Evolutionary conservation across 805 yeast genomes (phyloP).

Genomic region (Alloascoidea hylecoeti): DNA sequence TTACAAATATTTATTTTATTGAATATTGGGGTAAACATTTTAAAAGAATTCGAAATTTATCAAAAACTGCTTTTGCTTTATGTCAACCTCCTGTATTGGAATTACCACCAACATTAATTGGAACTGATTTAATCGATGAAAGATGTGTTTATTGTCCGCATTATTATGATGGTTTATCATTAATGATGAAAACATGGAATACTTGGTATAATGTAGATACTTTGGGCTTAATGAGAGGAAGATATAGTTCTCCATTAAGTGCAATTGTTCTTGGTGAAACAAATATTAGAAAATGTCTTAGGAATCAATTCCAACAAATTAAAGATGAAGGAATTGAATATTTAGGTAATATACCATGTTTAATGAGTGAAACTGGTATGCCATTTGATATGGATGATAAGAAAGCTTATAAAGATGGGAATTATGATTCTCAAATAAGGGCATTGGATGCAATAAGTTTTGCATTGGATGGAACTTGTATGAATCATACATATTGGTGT

Average conservation of each 20-base stretch:
- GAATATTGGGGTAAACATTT: constrained; percentile 43
- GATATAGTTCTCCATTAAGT: constrained; percentile 56
- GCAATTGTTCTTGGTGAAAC: constrained; percentile 74
- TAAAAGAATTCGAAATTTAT: constrained; percentile 28
- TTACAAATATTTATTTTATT: constrained; percentile 52
- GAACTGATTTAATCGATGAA: constrained; percentile 38
- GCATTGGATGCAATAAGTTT: constrained; percentile 74
- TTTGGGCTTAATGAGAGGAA: constrained; percentile 70
- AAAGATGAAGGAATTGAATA: constrained; percentile 43
- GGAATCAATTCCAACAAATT: constrained; percentile 54
- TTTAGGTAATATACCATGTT: constrained; percentile 60
- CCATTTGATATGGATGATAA: constrained; percentile 91
- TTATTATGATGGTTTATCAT: constrained; percentile 88
- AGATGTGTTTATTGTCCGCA: constrained; percentile 75
- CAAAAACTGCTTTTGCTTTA: constrained; percentile 35
- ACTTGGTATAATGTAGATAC: constrained; percentile 75
- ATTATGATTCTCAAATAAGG: constrained; percentile 57
- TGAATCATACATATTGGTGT: constrained; percentile 79
- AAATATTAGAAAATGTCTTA: constrained; percentile 60
- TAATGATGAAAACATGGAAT: constrained; percentile 89
- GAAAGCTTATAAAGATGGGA: constrained; percentile 50
- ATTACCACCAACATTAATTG: constrained; percentile 53
- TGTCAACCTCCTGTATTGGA: constrained; percentile 77
- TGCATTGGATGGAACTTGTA: constrained; percentile 62
- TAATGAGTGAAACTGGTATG: constrained; percentile 94